Conservation (phyloP, 2,329 filamentous ascomycete species). For the Verticillium nubilum region DNA sequence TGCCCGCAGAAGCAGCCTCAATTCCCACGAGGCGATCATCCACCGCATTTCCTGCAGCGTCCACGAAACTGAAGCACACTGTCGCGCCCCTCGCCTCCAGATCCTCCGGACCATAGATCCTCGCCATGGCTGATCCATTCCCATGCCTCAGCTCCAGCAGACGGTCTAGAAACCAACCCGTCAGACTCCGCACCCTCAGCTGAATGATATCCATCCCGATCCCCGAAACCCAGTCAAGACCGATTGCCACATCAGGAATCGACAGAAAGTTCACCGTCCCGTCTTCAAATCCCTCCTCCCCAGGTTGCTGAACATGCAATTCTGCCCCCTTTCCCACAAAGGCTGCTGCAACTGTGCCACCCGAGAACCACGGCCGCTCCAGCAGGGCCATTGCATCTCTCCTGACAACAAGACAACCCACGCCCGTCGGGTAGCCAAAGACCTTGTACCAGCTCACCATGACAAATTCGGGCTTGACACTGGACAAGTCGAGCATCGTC, state of each 20-base stretch:
- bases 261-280: slow-evolving; percentile 33
- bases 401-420: slow-evolving; percentile 31
- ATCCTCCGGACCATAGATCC: slow-evolving; percentile 27
- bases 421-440: slow-evolving; percentile 34
- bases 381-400: slow-evolving; percentile 23
- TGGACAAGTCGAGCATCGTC: slow-evolving; percentile 23
- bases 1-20: slow-evolving; percentile 24
- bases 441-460: slow-evolving; percentile 35
- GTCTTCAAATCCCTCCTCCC: slow-evolving; percentile 30
- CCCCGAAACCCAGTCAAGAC: slow-evolving; percentile 27
- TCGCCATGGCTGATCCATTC: slow-evolving; percentile 24
- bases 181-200: slow-evolving; percentile 28
- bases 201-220: slow-evolving; percentile 21
- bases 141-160: slow-evolving; percentile 23
- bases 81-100: slow-evolving; percentile 26
- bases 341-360: slow-evolving; percentile 29
- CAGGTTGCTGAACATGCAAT: slow-evolving; percentile 23
- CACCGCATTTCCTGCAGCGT: slow-evolving; percentile 22
- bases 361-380: slow-evolving; percentile 31
- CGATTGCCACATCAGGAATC: slow-evolving; percentile 30
- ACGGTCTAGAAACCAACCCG: slow-evolving; percentile 26
- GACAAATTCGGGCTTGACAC: slow-evolving; percentile 30
- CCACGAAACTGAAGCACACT: slow-evolving; percentile 32
- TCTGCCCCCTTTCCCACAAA: slow-evolving; percentile 17
- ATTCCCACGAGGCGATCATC: slow-evolving; percentile 29